Evolutionary conservation across 148 eudicot genomes (phyloP).

Genomic region (Beta vulgaris): DNA sequence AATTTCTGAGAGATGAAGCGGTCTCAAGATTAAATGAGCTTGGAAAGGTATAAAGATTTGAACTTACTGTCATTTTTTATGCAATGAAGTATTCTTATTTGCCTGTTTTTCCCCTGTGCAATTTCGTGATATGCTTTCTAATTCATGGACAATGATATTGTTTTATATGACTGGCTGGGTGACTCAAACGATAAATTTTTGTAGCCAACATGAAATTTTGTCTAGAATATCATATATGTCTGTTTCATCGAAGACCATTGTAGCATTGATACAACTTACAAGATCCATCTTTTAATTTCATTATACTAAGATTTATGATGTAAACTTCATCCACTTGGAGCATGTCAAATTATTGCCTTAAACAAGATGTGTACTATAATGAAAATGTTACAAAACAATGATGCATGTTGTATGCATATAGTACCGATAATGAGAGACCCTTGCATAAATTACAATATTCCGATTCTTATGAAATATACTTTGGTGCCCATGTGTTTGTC

Average conservation of each 20-base stretch:
- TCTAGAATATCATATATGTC: background rate
- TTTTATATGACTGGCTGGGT: background rate
- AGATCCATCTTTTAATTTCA: background rate
- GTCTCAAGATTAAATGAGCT: conserved; percentile 68
- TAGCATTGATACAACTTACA: background rate
- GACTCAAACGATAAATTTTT: background rate
- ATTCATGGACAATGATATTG: background rate
- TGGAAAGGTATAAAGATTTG: conserved; percentile 56
- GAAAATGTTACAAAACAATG: background rate
- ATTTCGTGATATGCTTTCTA: background rate
- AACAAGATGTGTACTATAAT: background rate
- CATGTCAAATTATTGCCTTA: background rate
- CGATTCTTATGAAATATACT: background rate
- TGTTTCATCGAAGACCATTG: background rate
- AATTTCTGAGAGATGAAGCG: conserved; percentile 65
- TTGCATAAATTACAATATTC: background rate
- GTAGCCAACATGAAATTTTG: background rate
- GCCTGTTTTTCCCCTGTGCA: background rate
- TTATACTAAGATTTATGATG: background rate
- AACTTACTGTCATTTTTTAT: background rate
- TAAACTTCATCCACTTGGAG: background rate
- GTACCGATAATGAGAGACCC: background rate
- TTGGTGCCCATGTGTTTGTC: background rate
- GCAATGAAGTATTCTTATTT: background rate
- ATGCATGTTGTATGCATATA: background rate